Evolutionary conservation across 371 early-diverging fungal species (phyloP).

Genomic region (Apophysomyces sp.): DNA sequence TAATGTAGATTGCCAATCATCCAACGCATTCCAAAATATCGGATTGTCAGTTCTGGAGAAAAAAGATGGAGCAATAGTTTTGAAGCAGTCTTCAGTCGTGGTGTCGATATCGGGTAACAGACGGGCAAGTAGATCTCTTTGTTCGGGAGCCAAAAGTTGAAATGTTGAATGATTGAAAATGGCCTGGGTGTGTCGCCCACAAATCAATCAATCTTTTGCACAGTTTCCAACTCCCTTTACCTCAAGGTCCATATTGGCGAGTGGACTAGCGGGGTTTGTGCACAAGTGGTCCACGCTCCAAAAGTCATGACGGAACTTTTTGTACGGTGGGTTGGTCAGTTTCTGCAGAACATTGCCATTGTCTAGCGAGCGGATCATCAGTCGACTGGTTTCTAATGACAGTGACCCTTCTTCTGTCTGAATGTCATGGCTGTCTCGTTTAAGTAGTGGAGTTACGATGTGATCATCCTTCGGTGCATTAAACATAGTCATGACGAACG

Average conservation of each 20-base stretch:
- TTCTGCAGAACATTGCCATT: not conserved
- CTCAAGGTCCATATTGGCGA: slow-evolving; percentile 38
- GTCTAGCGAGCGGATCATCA: slow-evolving; percentile 26
- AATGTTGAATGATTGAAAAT: slow-evolving; percentile 38
- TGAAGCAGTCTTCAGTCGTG: slow-evolving; percentile 3
- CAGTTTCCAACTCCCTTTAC: slow-evolving; percentile 15
- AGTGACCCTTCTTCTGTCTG: slow-evolving; percentile 21
- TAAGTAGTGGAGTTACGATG: slow-evolving; percentile 6
- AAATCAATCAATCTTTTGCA: slow-evolving; percentile 6
- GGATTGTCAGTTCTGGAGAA: slow-evolving; percentile 38
- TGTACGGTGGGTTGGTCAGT: slow-evolving; percentile 21
- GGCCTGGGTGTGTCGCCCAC: slow-evolving; percentile 16
- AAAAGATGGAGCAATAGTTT: slow-evolving; percentile 17
- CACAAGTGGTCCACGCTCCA: slow-evolving; percentile 34
- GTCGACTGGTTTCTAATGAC: slow-evolving; percentile 29
- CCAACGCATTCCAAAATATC: slow-evolving; percentile 32
- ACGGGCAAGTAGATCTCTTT: slow-evolving; percentile 28
- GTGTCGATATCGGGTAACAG: slow-evolving; percentile 33
- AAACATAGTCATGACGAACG: not conserved
- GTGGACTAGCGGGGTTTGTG: slow-evolving; percentile 27
- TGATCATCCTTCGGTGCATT: not conserved
- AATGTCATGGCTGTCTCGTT: slow-evolving; percentile 8
- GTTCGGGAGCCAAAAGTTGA: slow-evolving; percentile 37
- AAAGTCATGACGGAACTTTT: slow-evolving; percentile 21
- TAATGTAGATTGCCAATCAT: slow-evolving; percentile 41